Evolutionary conservation across 106 monocot genomes (phyloP).

Genomic region (Dendrobium chrysotoxum): DNA sequence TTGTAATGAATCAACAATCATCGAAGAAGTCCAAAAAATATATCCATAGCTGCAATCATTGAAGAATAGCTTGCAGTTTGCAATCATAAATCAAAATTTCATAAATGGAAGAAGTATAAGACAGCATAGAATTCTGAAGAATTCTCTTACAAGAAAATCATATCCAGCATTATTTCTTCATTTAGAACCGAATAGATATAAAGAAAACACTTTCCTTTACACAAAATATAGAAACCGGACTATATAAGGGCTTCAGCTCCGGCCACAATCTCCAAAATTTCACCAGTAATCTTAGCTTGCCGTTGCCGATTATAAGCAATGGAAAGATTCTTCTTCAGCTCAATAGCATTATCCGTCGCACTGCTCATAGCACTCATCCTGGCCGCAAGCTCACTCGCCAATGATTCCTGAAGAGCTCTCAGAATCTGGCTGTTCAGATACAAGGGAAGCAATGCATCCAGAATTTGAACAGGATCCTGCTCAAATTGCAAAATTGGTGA

Average conservation of each 20-base stretch:
- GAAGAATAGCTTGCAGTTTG: too few species aligned
- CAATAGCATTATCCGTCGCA: constrained; percentile 74
- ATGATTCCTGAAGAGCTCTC: constrained; percentile 84
- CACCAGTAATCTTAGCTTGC: constrained; percentile 94
- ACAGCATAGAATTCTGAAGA: too few species aligned
- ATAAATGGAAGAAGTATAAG: too few species aligned
- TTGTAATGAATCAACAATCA: too few species aligned
- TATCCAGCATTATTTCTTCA: too few species aligned
- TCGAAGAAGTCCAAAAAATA: too few species aligned
- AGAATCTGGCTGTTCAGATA: constrained; percentile 95
- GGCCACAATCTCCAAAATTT: constrained; percentile 82
- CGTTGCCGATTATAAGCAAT: constrained; percentile 63
- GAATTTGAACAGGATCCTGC: constrained; percentile 94
- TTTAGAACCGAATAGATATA: too few species aligned
- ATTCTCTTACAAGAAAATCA: too few species aligned
- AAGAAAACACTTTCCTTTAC: background rate
- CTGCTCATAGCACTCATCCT: constrained; percentile 95
- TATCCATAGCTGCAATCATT: too few species aligned
- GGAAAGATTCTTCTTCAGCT: constrained; percentile 53
- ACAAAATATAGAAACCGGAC: background rate
- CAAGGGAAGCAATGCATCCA: constrained; percentile 80
- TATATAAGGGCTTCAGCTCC: constrained; percentile 65
- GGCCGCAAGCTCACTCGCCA: constrained; percentile 89
- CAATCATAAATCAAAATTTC: too few species aligned
- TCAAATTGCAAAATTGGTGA: constrained; percentile 89